These are phyloP conservation scores for Vickermania ingenoplastis DNA, from an alignment of 208 protist genomes.

Conservation along the genomic window DNA sequence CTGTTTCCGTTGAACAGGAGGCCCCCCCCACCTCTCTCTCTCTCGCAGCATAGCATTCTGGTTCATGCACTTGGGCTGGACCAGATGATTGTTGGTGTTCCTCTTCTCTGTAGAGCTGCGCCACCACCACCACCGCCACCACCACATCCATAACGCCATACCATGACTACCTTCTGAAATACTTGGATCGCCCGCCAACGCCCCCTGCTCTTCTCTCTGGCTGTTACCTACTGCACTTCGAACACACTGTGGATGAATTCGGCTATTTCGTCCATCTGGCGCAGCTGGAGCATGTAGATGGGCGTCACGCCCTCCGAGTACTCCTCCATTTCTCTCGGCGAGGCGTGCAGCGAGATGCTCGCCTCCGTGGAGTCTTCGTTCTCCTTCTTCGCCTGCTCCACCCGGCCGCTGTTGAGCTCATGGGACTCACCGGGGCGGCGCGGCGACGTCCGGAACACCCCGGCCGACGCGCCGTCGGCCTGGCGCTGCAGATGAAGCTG, in stretches of 20 bases:
- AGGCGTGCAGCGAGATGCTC: background rate
- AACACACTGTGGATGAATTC: conserved; percentile 67
- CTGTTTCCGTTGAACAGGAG: too few species aligned
- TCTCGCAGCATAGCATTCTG: too few species aligned
- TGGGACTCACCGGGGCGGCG: too few species aligned
- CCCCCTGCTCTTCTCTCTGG: too few species aligned
- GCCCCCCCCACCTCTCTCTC: too few species aligned
- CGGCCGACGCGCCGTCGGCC: background rate
- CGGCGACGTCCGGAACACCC: background rate
- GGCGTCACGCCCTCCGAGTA: background rate
- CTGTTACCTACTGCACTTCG: conserved; percentile 10
- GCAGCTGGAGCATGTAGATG: conserved; percentile 16
- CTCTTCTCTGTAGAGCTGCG: too few species aligned
- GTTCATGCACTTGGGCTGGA: too few species aligned
- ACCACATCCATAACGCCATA: too few species aligned
- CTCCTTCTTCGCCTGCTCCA: background rate
- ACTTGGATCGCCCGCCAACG: too few species aligned
- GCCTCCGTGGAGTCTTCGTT: background rate
- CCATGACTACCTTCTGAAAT: too few species aligned
- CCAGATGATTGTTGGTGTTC: too few species aligned
- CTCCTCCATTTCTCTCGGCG: background rate
- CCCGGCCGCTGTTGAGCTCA: background rate
- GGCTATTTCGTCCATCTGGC: conserved; percentile 34
- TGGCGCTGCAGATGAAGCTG: background rate
- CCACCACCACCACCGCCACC: too few species aligned